These are phyloP conservation scores for Ogataea corticis DNA, from an alignment of 805 yeast genomes.

Conservation along the genomic window DNA sequence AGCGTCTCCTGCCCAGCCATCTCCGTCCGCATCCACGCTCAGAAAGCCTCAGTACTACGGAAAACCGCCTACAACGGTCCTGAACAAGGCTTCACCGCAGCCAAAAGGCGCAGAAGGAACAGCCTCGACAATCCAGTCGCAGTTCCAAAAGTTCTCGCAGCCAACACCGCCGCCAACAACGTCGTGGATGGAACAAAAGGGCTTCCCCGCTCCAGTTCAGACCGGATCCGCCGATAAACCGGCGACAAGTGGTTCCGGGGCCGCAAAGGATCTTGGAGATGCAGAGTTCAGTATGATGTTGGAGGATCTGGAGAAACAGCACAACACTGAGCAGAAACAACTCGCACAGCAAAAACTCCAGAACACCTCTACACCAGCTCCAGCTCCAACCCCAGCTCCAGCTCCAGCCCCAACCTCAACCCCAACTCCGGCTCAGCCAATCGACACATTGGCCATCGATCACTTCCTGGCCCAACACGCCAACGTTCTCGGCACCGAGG, in stretches of 20 bases:
- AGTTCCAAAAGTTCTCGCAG: slow-evolving; percentile 20
- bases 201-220: slow-evolving; percentile 1
- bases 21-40: slow-evolving; percentile 25
- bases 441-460: slow-evolving; percentile 18
- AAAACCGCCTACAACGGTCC: slow-evolving; percentile 16
- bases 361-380: slow-evolving; percentile 11
- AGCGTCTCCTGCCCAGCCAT: slow-evolving; percentile 9
- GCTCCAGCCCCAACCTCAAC: too few relatives aligned
- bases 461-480: slow-evolving; percentile 26
- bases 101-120: neutral
- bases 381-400: too few relatives aligned
- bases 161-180: slow-evolving; percentile 19
- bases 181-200: slow-evolving; percentile 2
- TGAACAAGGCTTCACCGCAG: slow-evolving; percentile 1
- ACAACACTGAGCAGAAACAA: slow-evolving; percentile 16
- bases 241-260: too few relatives aligned
- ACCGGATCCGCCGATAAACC: neutral
- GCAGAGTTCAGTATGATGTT: slow-evolving; percentile 24
- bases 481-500: slow-evolving; percentile 5
- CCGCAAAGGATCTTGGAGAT: slow-evolving; percentile 14
- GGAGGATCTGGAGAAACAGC: slow-evolving; percentile 22
- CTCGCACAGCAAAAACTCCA: slow-evolving; percentile 1
- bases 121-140: slow-evolving; percentile 13
- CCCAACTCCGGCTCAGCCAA: slow-evolving; percentile 22
- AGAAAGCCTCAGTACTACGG: slow-evolving; percentile 33